Evolutionary conservation across 2,329 filamentous ascomycete genomes (phyloP).

Genomic region (Amphichorda felina): DNA sequence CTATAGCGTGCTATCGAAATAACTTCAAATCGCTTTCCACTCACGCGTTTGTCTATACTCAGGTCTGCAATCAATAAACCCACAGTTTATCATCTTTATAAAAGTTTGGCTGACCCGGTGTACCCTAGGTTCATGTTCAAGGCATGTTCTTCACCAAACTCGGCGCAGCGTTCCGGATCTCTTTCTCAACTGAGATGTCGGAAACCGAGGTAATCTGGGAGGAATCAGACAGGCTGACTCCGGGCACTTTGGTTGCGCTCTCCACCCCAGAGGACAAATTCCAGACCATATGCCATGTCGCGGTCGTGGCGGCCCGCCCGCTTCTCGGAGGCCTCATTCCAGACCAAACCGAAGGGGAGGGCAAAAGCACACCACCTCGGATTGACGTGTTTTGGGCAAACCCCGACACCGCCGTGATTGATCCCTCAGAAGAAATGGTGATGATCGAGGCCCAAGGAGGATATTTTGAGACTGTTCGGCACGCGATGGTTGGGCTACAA

Average conservation of each 20-base stretch:
- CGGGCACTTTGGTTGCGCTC: constrained; percentile 41
- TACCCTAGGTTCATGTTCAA: constrained; percentile 47
- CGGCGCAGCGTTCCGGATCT: constrained; percentile 55
- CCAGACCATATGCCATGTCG: constrained; percentile 52
- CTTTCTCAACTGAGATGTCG: constrained; percentile 57
- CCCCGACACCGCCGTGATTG: constrained; percentile 46
- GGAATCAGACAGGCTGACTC: constrained; percentile 36
- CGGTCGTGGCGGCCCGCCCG: constrained; percentile 59
- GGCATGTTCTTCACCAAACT: constrained; percentile 51
- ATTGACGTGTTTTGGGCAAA: constrained; percentile 66
- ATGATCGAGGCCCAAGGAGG: constrained; percentile 68
- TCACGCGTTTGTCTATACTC: constrained; percentile 55
- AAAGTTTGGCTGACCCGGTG: constrained; percentile 9
- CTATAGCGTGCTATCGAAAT: constrained; percentile 43
- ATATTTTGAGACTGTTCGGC: constrained; percentile 67
- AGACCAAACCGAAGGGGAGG: constrained; percentile 18
- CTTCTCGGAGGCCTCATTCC: constrained; percentile 47
- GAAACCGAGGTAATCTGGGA: constrained; percentile 56
- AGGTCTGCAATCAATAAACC: too few species aligned
- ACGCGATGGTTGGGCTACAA: constrained; percentile 65
- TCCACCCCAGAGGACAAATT: constrained; percentile 49
- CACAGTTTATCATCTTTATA: too few species aligned
- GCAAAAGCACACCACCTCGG: constrained; percentile 38
- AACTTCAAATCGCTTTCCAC: constrained; percentile 14
- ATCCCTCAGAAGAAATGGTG: constrained; percentile 56